Percentiles rank a stretch among this genome's conserved stretches.
These are phyloP conservation scores for Catharanthus roseus DNA, from an alignment of 257 asterid species.

Conservation along the genomic window DNA sequence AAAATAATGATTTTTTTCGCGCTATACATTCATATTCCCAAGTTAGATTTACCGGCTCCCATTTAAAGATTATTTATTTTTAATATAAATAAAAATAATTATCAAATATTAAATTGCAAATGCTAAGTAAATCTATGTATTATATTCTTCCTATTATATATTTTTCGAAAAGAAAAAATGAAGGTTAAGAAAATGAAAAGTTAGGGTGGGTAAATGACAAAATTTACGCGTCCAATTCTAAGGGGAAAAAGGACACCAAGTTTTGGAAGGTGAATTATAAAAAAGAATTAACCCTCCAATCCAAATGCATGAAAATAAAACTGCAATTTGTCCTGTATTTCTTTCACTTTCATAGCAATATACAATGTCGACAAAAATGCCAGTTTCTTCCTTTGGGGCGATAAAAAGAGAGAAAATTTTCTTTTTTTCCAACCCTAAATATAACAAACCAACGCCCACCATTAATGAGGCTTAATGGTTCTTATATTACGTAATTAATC, in stretches of 20 bases:
- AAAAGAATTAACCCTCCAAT: conserved; percentile 11
- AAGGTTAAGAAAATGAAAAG: neutral
- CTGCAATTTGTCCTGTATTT: conserved; percentile 17
- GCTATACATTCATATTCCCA: too few relatives aligned
- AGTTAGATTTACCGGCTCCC: too few relatives aligned
- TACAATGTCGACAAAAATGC: conserved; percentile 18
- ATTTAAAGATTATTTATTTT: too few relatives aligned
- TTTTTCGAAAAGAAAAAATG: too few relatives aligned
- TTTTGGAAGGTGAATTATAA: neutral
- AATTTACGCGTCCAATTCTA: neutral
- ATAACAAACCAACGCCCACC: neutral
- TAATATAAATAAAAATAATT: too few relatives aligned
- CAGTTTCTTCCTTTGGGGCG: conserved; percentile 18
- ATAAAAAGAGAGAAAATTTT: conserved; percentile 29
- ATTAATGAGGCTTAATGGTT: too few relatives aligned
- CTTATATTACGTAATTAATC: too few relatives aligned
- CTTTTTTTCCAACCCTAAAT: neutral
- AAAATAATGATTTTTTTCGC: too few relatives aligned
- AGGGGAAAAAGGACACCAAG: neutral
- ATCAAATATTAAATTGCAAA: too few relatives aligned
- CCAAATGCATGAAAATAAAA: conserved; percentile 22
- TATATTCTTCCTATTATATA: too few relatives aligned
- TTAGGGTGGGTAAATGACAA: neutral
- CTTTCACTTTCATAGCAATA: conserved; percentile 5
- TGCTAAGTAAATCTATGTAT: too few relatives aligned